phyloP scores from a whole-genome alignment of 2,329 filamentous ascomycete species.

The Cadophora sp. region DNA sequence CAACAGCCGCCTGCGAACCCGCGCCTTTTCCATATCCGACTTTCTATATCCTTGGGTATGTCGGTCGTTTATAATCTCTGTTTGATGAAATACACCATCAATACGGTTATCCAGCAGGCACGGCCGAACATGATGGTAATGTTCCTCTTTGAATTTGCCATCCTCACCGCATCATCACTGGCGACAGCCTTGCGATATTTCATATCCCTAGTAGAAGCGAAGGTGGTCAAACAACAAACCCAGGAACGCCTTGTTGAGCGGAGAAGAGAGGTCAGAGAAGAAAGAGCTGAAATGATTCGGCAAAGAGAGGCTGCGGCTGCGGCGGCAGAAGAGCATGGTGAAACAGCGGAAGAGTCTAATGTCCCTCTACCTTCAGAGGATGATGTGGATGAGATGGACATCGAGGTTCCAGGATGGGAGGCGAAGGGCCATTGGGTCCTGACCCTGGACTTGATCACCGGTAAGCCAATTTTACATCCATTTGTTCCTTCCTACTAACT shows the following conservation, averaged over 20 bases:
- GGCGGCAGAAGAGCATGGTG: constrained; percentile 45
- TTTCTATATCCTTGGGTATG: constrained; percentile 78
- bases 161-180: constrained; percentile 79
- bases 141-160: constrained; percentile 97
- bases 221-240: constrained; percentile 78
- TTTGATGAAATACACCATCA: constrained; percentile 82
- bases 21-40: constrained; percentile 82
- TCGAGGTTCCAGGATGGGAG: constrained; percentile 96
- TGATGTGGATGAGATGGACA: constrained; percentile 89
- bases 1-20: constrained; percentile 94
- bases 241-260: constrained; percentile 70
- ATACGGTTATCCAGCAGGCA: constrained; percentile 84
- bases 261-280: constrained; percentile 69
- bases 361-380: constrained; percentile 67
- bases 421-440: constrained; percentile 93
- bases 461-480: constrained; percentile 54
- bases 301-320: constrained; percentile 48
- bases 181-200: constrained; percentile 82
- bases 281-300: constrained; percentile 57
- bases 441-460: constrained; percentile 82
- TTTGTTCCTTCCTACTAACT: constrained; percentile 21
- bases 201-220: constrained; percentile 78
- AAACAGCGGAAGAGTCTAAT: constrained; percentile 39
- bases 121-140: constrained; percentile 99
- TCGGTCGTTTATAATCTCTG: constrained; percentile 81